A percentile compares a stretch with the other conserved stretches of the same genome.
phyloP scores from a whole-genome alignment of 169 alveolate genomes.

The Prorocentrum cordatum region DNA sequence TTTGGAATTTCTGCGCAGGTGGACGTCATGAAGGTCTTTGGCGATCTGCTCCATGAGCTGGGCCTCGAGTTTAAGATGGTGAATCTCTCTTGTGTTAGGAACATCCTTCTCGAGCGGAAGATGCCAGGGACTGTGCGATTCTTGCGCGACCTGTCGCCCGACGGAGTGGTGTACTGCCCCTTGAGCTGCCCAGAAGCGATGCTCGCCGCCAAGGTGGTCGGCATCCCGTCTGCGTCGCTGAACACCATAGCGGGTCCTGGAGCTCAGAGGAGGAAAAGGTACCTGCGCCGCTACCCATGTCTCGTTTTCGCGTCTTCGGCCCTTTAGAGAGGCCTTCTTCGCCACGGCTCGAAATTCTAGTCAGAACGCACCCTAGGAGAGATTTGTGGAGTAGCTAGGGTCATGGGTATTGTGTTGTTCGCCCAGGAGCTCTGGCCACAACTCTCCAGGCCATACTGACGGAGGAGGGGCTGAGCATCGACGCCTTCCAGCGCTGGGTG shows the following conservation, averaged over 20 bases:
- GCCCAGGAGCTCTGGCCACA: too few relatives aligned
- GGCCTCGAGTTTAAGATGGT: neutral
- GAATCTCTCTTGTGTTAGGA: neutral
- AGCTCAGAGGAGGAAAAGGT: too few relatives aligned
- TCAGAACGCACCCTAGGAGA: too few relatives aligned
- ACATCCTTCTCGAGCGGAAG: constrained; percentile 2
- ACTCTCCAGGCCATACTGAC: too few relatives aligned
- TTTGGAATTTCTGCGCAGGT: neutral
- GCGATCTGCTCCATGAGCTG: neutral
- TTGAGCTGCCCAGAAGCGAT: neutral
- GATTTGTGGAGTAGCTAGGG: too few relatives aligned
- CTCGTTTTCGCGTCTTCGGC: too few relatives aligned
- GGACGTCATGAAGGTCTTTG: neutral
- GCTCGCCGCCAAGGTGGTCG: neutral
- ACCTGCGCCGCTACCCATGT: too few relatives aligned
- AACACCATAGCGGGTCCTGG: constrained; percentile 33
- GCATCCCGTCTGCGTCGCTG: neutral
- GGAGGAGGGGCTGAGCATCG: too few relatives aligned
- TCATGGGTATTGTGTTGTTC: too few relatives aligned
- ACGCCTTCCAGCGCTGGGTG: too few relatives aligned
- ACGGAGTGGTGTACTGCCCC: constrained; percentile 1
- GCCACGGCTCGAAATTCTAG: too few relatives aligned
- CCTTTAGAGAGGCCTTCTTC: too few relatives aligned
- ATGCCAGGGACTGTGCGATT: constrained; percentile 20
- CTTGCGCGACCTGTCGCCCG: neutral